phyloP scores from a whole-genome alignment of 75 land plant species.

The Cupressus sempervirens region DNA sequence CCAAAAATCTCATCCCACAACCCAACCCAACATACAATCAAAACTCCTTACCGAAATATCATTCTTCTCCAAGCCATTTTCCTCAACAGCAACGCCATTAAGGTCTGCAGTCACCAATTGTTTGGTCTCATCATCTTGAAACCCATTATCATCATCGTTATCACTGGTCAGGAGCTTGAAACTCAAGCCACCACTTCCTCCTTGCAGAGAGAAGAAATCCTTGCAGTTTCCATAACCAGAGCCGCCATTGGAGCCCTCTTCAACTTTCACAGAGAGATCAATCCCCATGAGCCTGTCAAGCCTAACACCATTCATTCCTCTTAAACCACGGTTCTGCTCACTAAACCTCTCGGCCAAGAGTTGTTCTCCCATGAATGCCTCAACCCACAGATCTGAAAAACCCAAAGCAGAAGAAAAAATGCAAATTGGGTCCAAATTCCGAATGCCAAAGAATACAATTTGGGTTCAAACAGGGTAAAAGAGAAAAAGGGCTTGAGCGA shows the following conservation, averaged over 20 bases:
- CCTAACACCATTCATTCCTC: not conserved
- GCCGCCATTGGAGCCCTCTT: not conserved
- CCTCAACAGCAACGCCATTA: not conserved
- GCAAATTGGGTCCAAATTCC: not conserved
- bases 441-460: not conserved
- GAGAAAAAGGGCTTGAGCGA: not conserved
- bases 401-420: not conserved
- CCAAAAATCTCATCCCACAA: not conserved
- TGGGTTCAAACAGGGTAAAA: not conserved
- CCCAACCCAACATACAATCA: not conserved
- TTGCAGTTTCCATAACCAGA: not conserved
- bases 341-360: conserved; percentile 1
- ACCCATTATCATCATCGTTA: not conserved
- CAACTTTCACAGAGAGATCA: conserved; percentile 6
- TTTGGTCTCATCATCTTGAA: not conserved
- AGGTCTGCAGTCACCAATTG: no score
- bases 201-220: not conserved
- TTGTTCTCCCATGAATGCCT: not conserved
- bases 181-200: not conserved
- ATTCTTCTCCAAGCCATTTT: not conserved
- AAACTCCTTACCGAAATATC: conserved; percentile 5
- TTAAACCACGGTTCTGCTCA: not conserved
- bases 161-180: conserved; percentile 3
- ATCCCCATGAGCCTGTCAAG: conserved; percentile 2
- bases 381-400: not conserved